Evolutionary conservation across 805 yeast genomes (phyloP).

Genomic region (Cyberlindnera meyerae): DNA sequence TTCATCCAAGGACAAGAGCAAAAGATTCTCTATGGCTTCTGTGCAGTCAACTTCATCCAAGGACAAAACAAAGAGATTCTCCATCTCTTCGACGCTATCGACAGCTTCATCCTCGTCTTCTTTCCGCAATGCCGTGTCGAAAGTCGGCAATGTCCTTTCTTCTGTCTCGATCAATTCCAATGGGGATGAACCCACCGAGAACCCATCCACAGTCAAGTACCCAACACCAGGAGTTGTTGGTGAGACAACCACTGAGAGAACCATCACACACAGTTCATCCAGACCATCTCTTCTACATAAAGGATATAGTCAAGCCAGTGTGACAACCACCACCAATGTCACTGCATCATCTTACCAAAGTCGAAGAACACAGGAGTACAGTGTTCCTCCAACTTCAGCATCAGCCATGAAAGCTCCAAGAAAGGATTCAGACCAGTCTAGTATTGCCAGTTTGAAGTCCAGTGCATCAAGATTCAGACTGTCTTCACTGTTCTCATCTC

Average conservation of each 20-base stretch:
- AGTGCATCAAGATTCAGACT: slow-evolving; percentile 25
- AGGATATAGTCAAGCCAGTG: slow-evolving; percentile 9
- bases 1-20: slow-evolving; percentile 12
- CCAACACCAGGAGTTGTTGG: slow-evolving; percentile 24
- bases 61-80: slow-evolving; percentile 15
- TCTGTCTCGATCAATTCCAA: slow-evolving; percentile 21
- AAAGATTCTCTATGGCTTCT: slow-evolving; percentile 22
- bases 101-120: slow-evolving; percentile 17
- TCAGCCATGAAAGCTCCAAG: slow-evolving; percentile 3
- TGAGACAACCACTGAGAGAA: slow-evolving; percentile 2
- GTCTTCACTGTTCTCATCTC: slow-evolving; percentile 22
- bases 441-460: slow-evolving; percentile 21
- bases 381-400: slow-evolving; percentile 10
- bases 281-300: slow-evolving; percentile 7
- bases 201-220: slow-evolving; percentile 14
- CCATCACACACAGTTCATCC: background rate
- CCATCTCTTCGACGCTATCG: slow-evolving; percentile 17
- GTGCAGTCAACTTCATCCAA: slow-evolving; percentile 16
- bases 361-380: slow-evolving; percentile 12
- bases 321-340: slow-evolving; percentile 7
- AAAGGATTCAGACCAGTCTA: slow-evolving; percentile 18
- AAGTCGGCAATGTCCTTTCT: slow-evolving; percentile 22
- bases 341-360: slow-evolving; percentile 15
- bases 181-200: background rate
- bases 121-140: slow-evolving; percentile 20